Evolutionary conservation across 1,139 yeast genomes (phyloP).

Genomic region (Blastobotrys illinoisensis): DNA sequence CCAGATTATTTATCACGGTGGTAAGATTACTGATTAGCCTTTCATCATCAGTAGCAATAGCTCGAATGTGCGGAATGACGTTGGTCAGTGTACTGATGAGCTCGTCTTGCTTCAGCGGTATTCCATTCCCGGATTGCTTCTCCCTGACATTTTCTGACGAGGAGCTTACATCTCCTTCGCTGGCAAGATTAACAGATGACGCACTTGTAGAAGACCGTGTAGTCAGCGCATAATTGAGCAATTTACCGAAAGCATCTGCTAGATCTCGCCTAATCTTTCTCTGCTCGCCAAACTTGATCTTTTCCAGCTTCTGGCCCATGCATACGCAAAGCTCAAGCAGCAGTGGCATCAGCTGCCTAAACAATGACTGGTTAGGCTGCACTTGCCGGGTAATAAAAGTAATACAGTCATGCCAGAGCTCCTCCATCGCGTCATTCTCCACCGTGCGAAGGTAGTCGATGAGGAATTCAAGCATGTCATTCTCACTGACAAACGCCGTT

Average conservation of each 20-base stretch:
- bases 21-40: conserved; percentile 39
- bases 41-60: conserved; percentile 45
- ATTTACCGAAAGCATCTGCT: conserved; percentile 54
- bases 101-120: conserved; percentile 32
- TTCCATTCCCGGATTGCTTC: conserved; percentile 12
- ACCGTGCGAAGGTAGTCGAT: conserved; percentile 56
- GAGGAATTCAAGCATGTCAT: conserved; percentile 46
- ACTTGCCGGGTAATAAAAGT: conserved; percentile 54
- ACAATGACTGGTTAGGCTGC: conserved; percentile 43
- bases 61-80: conserved; percentile 39
- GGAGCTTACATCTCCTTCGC: neutral
- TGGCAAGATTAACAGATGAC: neutral
- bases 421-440: conserved; percentile 72
- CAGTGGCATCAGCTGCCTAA: conserved; percentile 47
- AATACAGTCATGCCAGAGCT: conserved; percentile 57
- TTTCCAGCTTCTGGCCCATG: conserved; percentile 51
- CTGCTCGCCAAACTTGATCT: conserved; percentile 58
- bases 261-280: conserved; percentile 60
- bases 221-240: conserved; percentile 43
- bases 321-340: conserved; percentile 47
- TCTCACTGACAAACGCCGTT: conserved; percentile 40
- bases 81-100: conserved; percentile 36
- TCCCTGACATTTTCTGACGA: conserved; percentile 1
- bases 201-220: conserved; percentile 20
- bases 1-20: conserved; percentile 37